Evolutionary conservation across 371 early-diverging fungal genomes (phyloP).

Genomic region (Mucor sp.): DNA sequence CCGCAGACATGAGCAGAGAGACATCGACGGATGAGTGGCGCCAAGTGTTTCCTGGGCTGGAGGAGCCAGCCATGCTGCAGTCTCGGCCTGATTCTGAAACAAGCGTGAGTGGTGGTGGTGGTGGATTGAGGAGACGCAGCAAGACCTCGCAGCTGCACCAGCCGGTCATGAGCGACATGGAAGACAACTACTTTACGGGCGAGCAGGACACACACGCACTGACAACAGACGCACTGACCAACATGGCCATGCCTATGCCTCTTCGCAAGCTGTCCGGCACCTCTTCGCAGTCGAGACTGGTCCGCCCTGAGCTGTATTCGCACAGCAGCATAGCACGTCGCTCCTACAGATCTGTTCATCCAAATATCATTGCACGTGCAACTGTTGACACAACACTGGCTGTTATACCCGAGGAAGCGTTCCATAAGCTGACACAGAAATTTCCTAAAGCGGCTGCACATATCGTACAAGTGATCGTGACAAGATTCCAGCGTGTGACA

Average conservation of each 20-base stretch:
- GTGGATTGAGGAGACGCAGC: constrained; percentile 6
- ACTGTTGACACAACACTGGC: constrained; percentile 89
- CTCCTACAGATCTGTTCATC: constrained; percentile 54
- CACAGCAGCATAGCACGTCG: not conserved
- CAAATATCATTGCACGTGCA: constrained; percentile 85
- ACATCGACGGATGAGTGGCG: constrained; percentile 42
- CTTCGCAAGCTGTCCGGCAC: constrained; percentile 7
- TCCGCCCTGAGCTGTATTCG: not conserved
- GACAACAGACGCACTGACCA: not conserved
- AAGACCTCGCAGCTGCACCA: constrained; percentile 3
- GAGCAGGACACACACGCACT: constrained; percentile 8
- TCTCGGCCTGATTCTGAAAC: constrained; percentile 13
- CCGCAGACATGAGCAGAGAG: constrained; percentile 27
- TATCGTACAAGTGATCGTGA: constrained; percentile 94
- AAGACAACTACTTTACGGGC: constrained; percentile 4
- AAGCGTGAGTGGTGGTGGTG: not conserved
- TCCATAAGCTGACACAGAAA: constrained; percentile 83
- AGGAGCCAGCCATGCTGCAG: constrained; percentile 7
- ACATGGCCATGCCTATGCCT: constrained; percentile 14
- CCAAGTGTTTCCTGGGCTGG: constrained; percentile 49
- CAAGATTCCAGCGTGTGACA: constrained; percentile 95
- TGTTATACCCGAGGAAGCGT: constrained; percentile 94
- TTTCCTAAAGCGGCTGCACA: constrained; percentile 95
- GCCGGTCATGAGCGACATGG: not conserved
- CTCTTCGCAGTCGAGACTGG: not conserved